Conservation (phyloP, 306 rosid species). For the Sesbania bispinosa region DNA sequence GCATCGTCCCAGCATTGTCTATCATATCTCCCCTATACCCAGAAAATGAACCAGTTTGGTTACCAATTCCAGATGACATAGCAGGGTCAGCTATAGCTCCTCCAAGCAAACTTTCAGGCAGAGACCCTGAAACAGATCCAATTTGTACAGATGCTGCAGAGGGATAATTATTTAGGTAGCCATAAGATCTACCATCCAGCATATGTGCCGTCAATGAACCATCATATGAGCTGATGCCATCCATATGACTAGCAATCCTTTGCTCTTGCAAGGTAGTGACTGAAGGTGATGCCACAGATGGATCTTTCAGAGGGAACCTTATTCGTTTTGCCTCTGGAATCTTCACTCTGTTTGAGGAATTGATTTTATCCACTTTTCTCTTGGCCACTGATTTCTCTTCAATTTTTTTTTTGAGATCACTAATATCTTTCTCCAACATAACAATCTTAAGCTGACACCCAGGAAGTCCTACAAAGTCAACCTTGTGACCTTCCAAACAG, state of each 20-base stretch:
- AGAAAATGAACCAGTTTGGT: conserved; percentile 27
- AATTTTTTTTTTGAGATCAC: conserved; percentile 26
- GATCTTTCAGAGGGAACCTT: conserved; percentile 27
- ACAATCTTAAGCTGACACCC: conserved; percentile 47
- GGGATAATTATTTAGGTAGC: conserved; percentile 35
- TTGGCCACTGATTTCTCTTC: conserved; percentile 28
- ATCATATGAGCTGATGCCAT: conserved; percentile 37
- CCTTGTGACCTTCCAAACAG: conserved; percentile 49
- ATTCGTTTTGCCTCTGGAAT: conserved; percentile 43
- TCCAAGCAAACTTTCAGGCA: conserved; percentile 28
- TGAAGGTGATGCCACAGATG: conserved; percentile 28
- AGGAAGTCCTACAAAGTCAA: conserved; percentile 45
- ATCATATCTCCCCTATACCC: conserved; percentile 34
- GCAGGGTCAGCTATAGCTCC: conserved; percentile 15
- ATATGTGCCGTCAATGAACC: conserved; percentile 25
- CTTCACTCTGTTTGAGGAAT: conserved; percentile 18
- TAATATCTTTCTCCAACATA: conserved; percentile 44
- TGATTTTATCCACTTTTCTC: conserved; percentile 43
- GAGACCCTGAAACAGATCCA: conserved; percentile 34
- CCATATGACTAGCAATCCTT: conserved; percentile 28
- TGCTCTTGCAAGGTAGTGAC: conserved; percentile 39
- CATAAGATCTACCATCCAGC: conserved; percentile 29
- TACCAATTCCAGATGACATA: conserved; percentile 21
- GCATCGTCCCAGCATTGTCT: conserved; percentile 32
- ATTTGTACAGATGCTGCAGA: conserved; percentile 29